Base-by-base conservation (phyloP, 345 rosid genomes). In the Pseudoturritis turrita region DNA sequence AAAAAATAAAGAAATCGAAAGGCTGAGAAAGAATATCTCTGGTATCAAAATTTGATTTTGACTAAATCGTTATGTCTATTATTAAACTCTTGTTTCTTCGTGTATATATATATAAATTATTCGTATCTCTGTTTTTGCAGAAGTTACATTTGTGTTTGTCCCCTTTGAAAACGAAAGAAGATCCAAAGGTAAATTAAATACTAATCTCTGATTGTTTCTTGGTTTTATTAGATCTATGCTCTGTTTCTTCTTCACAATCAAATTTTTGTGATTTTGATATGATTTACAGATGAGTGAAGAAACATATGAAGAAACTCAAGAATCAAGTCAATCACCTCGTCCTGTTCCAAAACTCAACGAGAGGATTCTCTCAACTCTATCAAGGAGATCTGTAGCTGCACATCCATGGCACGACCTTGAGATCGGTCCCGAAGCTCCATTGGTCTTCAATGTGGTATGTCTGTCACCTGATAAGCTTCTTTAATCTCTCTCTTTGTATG, bases 371-470 rank as follows among this genome's bases (percentile, higher is more conserved):
- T 95, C 99, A 7, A 83, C 96, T 71, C 52, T 95, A 83, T 95
- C 99, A 5, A 88, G 83, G 72, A 91, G 99, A 83, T 88, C 96
- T 29, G 92, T 88, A 65, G 99, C 98, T 78, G 96, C 98, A 66
- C 99, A 95, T 83, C 98, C 99, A 55, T 95, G 98, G 99, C 99
- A 95, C 71, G 99, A 95, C 83, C 96, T 95, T 77, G 98, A 95
- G 76, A 86, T 91, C 23, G 99, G 98, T 76, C 98, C 98, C 62
- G 93, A 78, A 67, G 97, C 97, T 28, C 98, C 97, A 35, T 66
- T 47, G 15, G 39, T 94, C 52, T 89, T 86, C 79, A 88, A 86
- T 62, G 84, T 82, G 69, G 97, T 88, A 84, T 55, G 83, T 78
- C 17, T 52, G 65, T 72, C 4, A 33, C 45, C 52, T 39, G 10